These are phyloP conservation scores for Giardia duodenalis DNA, from an alignment of 208 protist species.

Conservation along the genomic window DNA sequence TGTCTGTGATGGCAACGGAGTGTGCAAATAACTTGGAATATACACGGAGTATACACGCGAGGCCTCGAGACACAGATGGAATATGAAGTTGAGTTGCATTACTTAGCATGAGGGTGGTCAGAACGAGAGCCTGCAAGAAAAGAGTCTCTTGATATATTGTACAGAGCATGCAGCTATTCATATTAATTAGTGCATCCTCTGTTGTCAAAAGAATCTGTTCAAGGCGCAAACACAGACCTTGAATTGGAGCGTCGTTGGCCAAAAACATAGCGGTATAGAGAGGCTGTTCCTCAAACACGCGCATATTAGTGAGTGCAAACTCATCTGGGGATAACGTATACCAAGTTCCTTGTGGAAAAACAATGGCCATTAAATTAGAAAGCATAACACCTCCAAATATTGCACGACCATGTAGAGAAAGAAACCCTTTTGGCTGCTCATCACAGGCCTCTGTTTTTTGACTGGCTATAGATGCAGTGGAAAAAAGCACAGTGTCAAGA, in stretches of 20 bases:
- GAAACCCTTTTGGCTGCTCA: too few species aligned
- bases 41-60: too few species aligned
- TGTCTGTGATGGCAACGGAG: too few species aligned
- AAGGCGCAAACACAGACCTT: neutral
- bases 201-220: neutral
- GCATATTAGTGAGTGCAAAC: neutral
- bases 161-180: too few species aligned
- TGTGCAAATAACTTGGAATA: too few species aligned
- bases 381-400: neutral
- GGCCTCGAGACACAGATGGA: neutral
- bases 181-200: neutral
- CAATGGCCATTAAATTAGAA: neutral
- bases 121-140: neutral
- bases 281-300: neutral
- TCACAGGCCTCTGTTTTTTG: too few species aligned
- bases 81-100: neutral
- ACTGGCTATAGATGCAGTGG: too few species aligned
- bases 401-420: too few species aligned
- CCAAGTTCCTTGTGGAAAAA: neutral
- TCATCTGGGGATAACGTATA: neutral
- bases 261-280: neutral
- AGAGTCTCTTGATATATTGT: too few species aligned
- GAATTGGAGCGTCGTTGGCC: neutral
- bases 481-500: too few species aligned
- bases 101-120: neutral